These are phyloP conservation scores for Backusella morwellensis DNA, from an alignment of 192 early-diverging fungal genomes.

Conservation along the genomic window DNA sequence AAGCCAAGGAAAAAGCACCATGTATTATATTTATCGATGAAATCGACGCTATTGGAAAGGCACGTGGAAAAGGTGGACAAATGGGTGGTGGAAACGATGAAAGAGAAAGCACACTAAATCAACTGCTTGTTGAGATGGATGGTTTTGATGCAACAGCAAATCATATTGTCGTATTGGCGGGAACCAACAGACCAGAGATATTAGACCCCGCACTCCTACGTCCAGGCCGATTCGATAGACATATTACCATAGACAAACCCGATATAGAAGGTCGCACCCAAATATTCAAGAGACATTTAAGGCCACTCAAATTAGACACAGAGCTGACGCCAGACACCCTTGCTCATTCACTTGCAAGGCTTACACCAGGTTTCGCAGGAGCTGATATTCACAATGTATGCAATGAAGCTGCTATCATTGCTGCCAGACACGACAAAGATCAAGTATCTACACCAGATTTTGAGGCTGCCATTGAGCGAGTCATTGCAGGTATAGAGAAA, in stretches of 20 bases:
- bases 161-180: slow-evolving; percentile 94
- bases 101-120: slow-evolving; percentile 95
- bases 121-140: slow-evolving; percentile 77
- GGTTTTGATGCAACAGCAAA: slow-evolving; percentile 60
- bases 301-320: slow-evolving; percentile 87
- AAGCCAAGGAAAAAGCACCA: slow-evolving; percentile 94
- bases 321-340: slow-evolving; percentile 74
- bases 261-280: slow-evolving; percentile 94
- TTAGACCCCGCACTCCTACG: slow-evolving; percentile 93
- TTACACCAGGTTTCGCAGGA: slow-evolving; percentile 97
- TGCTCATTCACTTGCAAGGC: slow-evolving; percentile 81
- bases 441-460: slow-evolving; percentile 85
- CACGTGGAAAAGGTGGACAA: slow-evolving; percentile 80
- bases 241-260: slow-evolving; percentile 94
- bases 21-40: slow-evolving; percentile 99
- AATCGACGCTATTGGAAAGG: slow-evolving; percentile 99
- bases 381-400: slow-evolving; percentile 98
- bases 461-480: slow-evolving; percentile 96
- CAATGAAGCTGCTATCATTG: slow-evolving; percentile 98
- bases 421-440: slow-evolving; percentile 77
- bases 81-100: slow-evolving; percentile 93
- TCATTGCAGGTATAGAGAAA: slow-evolving; percentile 97
- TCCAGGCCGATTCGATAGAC: slow-evolving; percentile 97
- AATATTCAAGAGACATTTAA: slow-evolving; percentile 95
- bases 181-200: slow-evolving; percentile 98